A percentile compares a stretch with the other conserved stretches of the same genome.
Conservation (phyloP, 257 asterid genomes). For the Solanum medicagineum region DNA sequence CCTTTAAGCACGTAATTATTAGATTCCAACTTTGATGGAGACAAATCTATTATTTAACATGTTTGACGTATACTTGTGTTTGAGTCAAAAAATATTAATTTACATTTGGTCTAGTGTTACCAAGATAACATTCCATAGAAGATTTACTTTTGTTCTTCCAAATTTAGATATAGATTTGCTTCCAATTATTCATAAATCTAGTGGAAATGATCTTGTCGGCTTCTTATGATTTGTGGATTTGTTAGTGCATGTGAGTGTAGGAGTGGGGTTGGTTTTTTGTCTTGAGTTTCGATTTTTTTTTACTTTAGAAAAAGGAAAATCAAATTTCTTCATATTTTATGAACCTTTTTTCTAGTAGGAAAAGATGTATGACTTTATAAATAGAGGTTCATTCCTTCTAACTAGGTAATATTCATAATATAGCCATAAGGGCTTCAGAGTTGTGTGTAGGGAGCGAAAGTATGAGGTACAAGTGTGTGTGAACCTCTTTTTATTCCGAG, state of each 20-base stretch:
- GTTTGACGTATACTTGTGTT: background rate
- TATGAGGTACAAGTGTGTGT: too few relatives aligned
- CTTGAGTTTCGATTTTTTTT: too few relatives aligned
- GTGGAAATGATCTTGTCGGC: background rate
- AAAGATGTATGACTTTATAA: too few relatives aligned
- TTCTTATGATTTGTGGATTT: background rate
- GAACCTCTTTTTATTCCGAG: too few relatives aligned
- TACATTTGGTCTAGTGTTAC: background rate
- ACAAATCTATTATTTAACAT: background rate
- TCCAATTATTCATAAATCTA: background rate
- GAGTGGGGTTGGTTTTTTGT: too few relatives aligned
- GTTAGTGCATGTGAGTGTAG: background rate
- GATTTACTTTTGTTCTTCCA: background rate
- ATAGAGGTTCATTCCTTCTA: too few relatives aligned
- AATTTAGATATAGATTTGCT: background rate
- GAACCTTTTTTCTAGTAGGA: too few relatives aligned
- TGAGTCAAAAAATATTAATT: background rate
- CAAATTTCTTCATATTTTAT: too few relatives aligned
- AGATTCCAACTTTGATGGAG: background rate
- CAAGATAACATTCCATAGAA: background rate
- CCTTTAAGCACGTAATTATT: background rate
- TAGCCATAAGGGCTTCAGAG: too few relatives aligned
- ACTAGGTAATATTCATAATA: too few relatives aligned
- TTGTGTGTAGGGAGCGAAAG: too few relatives aligned
- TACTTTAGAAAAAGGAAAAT: too few relatives aligned